phyloP scores from a whole-genome alignment of 73 alveolate genomes.

The Breviolum minutum region DNA sequence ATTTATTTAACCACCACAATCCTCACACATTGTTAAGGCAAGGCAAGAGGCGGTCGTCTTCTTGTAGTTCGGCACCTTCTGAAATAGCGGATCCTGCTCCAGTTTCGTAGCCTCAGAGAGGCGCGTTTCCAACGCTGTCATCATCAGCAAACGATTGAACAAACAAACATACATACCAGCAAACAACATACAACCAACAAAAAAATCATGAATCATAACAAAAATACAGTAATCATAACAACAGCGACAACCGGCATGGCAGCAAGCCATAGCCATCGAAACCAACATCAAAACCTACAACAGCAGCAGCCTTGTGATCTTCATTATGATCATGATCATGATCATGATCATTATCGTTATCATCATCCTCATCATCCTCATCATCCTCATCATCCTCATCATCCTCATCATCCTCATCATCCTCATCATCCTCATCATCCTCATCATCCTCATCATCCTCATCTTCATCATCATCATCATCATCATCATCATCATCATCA shows the following conservation, averaged over 20 bases:
- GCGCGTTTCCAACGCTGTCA: not conserved
- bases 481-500: no score
- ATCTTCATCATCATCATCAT: no score
- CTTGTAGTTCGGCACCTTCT: constrained; percentile 53
- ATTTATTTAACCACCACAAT: not conserved
- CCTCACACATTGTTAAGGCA: not conserved
- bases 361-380: no score
- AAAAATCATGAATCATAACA: no score
- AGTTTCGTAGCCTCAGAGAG: constrained; percentile 1
- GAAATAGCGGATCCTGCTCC: constrained; percentile 31
- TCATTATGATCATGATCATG: not conserved
- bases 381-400: no score
- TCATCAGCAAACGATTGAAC: no score
- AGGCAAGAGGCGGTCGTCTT: constrained; percentile 41
- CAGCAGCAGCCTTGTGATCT: not conserved
- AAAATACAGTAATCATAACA: not conserved
- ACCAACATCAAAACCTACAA: no score
- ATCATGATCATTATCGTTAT: not conserved
- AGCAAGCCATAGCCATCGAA: not conserved
- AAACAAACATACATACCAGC: not conserved
- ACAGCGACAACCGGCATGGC: not conserved
- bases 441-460: no score
- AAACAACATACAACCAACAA: not conserved
- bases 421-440: no score
- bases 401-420: no score